Evolutionary conservation across 371 early-diverging fungal species (phyloP), one percentile per base, ranked within the genome.

Genomic region (Aphelidium insulamus): DNA sequence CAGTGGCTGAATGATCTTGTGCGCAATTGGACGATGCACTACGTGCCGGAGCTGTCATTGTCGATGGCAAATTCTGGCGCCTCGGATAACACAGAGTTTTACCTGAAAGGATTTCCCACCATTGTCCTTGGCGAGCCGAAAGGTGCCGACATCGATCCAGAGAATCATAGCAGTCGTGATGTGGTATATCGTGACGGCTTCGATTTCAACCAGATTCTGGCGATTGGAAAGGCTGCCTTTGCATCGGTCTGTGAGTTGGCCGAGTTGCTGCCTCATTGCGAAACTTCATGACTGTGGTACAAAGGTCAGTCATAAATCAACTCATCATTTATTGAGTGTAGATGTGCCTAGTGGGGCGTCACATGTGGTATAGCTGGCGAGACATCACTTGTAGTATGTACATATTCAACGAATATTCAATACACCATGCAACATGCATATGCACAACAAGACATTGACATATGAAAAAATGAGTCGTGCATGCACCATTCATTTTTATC

Each of bases 101-200:
- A 39, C 37, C 48, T 48, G 41, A 32, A 33, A 14, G 52, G 52
- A 17, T 52, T 32, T 39, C 43, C 52, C 5, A 40, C 46, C 4
- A 49, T 48, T 1, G 45, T 44, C 11, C 48, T 50, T 44, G 47
- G 47, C 44, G 52, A 52, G 44, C 28, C n/a, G n/a, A 50, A 50
- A 17, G 54, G 54, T 18, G 51, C 54, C 1, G 50, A 50, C 34
- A 46, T 43, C 1, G 54, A 54, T 26, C 54, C 54, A 32, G 48
- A 39, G 37, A 50, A 50, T 30, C 54, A 50, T 39, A 54, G 50
- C 39, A 43, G 44, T 31, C 44, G 43, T 19, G 54, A 54, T 23
- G 38, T 51, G 29, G 52, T 43, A 10, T 36, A 46, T 43, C 36
- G 54, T 7, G 33, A 32, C 9, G 54, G 54, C 10, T 54, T 50